Percentiles rank a stretch among this genome's conserved stretches.
phyloP scores from a whole-genome alignment of 331 rosid genomes.

The Stylosanthes scabra region DNA sequence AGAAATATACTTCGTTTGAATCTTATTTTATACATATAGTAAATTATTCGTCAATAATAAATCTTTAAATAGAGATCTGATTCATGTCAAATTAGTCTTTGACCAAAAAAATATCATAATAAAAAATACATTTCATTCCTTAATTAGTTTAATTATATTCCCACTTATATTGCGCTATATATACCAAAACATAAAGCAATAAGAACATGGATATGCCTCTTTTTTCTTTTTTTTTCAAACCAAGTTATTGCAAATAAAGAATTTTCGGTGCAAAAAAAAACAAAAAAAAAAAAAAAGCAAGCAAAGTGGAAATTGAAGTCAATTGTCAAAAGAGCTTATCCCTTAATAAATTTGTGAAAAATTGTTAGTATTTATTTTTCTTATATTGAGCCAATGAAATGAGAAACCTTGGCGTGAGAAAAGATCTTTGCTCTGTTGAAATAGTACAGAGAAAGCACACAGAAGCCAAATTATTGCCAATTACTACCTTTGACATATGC shows the following conservation, averaged over 20 bases:
- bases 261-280: neutral
- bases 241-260: slow-evolving; percentile 2
- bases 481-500: slow-evolving; percentile 13
- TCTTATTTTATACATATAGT: too few relatives aligned
- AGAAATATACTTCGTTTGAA: too few relatives aligned
- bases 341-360: too few relatives aligned
- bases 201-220: neutral
- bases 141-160: neutral
- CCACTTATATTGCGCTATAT: neutral
- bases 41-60: too few relatives aligned
- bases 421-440: neutral
- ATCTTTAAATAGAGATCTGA: too few relatives aligned
- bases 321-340: slow-evolving; percentile 39
- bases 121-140: neutral
- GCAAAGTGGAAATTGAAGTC: slow-evolving; percentile 1
- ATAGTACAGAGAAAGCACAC: neutral
- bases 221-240: neutral
- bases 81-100: too few relatives aligned
- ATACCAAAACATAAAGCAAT: neutral
- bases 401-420: slow-evolving; percentile 23
- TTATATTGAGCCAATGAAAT: slow-evolving; percentile 3
- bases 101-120: too few relatives aligned
- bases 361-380: neutral
- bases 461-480: neutral
- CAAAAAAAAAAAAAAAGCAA: neutral